Evolutionary conservation across 2,329 filamentous ascomycete species (phyloP).

Genomic region (Alternaria incomplexa): DNA sequence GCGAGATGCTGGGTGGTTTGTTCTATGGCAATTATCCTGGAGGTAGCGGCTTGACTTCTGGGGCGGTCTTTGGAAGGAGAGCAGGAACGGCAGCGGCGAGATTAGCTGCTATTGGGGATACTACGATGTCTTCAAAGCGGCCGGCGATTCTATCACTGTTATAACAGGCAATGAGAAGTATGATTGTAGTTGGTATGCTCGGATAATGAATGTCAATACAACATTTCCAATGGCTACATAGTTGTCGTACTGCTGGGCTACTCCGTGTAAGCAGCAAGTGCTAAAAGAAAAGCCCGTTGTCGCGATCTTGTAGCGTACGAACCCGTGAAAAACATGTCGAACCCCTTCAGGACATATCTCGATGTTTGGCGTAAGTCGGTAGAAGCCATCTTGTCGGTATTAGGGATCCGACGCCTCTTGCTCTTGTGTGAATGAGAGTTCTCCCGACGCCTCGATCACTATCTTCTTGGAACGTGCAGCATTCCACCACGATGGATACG

Average conservation of each 20-base stretch:
- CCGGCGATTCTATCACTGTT: background rate
- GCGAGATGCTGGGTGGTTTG: conserved; percentile 67
- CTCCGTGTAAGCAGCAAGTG: too few species aligned
- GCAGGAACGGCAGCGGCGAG: conserved; percentile 45
- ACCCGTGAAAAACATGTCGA: background rate
- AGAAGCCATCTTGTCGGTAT: too few species aligned
- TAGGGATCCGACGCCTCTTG: background rate
- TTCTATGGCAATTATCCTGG: conserved; percentile 63
- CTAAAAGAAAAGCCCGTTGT: too few species aligned
- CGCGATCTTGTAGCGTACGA: too few species aligned
- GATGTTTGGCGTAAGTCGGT: background rate
- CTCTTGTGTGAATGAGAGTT: too few species aligned
- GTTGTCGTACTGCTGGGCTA: too few species aligned
- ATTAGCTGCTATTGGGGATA: background rate
- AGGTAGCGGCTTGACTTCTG: conserved; percentile 66
- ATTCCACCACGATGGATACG: background rate
- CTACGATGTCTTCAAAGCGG: background rate
- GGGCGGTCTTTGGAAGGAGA: conserved; percentile 59
- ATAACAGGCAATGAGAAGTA: background rate
- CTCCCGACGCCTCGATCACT: too few species aligned
- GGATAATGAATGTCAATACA: too few species aligned
- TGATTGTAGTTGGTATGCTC: too few species aligned
- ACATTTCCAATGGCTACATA: too few species aligned
- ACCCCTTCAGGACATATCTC: background rate
- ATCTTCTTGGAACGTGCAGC: too few species aligned